A percentile compares a stretch with the other conserved stretches of the same genome.
These are phyloP conservation scores for Iberis amara DNA, from an alignment of 441 rosid genomes.

Conservation along the genomic window DNA sequence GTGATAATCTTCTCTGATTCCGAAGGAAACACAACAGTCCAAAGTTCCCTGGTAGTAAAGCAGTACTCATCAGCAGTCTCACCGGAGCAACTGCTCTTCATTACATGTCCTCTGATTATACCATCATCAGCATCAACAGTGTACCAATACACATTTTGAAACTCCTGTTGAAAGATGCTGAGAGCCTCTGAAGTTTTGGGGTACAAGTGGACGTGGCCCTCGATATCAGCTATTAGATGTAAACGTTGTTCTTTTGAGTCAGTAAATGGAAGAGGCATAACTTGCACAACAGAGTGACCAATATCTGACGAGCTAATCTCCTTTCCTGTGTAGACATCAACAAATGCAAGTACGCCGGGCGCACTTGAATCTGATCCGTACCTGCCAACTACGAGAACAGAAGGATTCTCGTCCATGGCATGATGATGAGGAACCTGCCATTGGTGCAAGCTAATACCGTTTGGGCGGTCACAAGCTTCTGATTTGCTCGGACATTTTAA, in stretches of 20 bases:
- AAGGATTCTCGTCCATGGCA: conserved; percentile 93
- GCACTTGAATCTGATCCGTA: conserved; percentile 59
- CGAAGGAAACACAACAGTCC: conserved; percentile 86
- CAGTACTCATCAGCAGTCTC: conserved; percentile 64
- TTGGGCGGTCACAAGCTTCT: conserved; percentile 53
- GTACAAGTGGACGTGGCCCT: conserved; percentile 68
- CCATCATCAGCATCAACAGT: conserved; percentile 65
- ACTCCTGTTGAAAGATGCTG: conserved; percentile 55
- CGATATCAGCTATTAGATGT: conserved; percentile 73
- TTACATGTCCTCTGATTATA: conserved; percentile 70
- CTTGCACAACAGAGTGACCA: conserved; percentile 69
- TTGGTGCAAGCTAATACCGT: conserved; percentile 58
- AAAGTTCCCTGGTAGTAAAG: conserved; percentile 65
- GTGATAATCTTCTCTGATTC: conserved; percentile 88
- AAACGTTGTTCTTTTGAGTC: conserved; percentile 87
- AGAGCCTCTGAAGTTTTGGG: conserved; percentile 77
- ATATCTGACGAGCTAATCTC: conserved; percentile 55
- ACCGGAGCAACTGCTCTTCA: conserved; percentile 54
- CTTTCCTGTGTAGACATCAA: conserved; percentile 84
- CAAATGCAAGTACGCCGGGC: conserved; percentile 67
- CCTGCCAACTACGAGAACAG: conserved; percentile 79
- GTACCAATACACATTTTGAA: conserved; percentile 85
- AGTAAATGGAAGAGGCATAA: conserved; percentile 75
- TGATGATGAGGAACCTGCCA: conserved; percentile 99
- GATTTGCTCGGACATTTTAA: conserved; percentile 57